Evolutionary conservation across 805 yeast species (phyloP).

Genomic region (Ogataea nitratoaversa): DNA sequence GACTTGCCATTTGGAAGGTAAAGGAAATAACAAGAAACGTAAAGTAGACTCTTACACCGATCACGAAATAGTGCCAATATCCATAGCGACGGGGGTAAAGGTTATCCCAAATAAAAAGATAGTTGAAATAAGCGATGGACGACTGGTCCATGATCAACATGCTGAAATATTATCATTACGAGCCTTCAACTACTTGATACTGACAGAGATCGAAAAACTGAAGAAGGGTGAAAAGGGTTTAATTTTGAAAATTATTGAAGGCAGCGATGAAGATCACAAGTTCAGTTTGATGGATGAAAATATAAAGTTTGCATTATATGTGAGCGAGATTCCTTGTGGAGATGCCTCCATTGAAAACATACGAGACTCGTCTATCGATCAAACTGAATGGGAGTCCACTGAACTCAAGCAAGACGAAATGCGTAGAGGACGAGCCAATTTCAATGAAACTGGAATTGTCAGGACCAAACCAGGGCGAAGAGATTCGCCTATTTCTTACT

Average conservation of each 20-base stretch:
- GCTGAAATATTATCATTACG: slow-evolving; percentile 80
- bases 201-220: slow-evolving; percentile 41
- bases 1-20: too few species aligned
- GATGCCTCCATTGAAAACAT: slow-evolving; percentile 68
- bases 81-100: slow-evolving; percentile 81
- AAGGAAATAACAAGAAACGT: slow-evolving; percentile 5
- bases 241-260: slow-evolving; percentile 13
- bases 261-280: slow-evolving; percentile 1
- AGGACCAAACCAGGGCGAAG: slow-evolving; percentile 91
- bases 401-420: slow-evolving; percentile 9
- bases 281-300: slow-evolving; percentile 32
- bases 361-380: slow-evolving; percentile 19
- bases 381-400: slow-evolving; percentile 12
- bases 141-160: slow-evolving; percentile 79
- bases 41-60: slow-evolving; percentile 1
- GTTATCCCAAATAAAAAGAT: slow-evolving; percentile 55
- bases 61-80: slow-evolving; percentile 33
- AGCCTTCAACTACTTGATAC: slow-evolving; percentile 57
- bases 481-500: slow-evolving; percentile 67
- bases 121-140: slow-evolving; percentile 40
- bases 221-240: slow-evolving; percentile 8
- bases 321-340: slow-evolving; percentile 87
- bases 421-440: slow-evolving; percentile 63
- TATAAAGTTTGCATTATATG: slow-evolving; percentile 51
- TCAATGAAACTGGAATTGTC: slow-evolving; percentile 54